A percentile compares a stretch with the other conserved stretches of the same genome.
These are phyloP conservation scores for Pythium phragmitis DNA, from an alignment of 352 stramenopile species.

Conservation along the genomic window DNA sequence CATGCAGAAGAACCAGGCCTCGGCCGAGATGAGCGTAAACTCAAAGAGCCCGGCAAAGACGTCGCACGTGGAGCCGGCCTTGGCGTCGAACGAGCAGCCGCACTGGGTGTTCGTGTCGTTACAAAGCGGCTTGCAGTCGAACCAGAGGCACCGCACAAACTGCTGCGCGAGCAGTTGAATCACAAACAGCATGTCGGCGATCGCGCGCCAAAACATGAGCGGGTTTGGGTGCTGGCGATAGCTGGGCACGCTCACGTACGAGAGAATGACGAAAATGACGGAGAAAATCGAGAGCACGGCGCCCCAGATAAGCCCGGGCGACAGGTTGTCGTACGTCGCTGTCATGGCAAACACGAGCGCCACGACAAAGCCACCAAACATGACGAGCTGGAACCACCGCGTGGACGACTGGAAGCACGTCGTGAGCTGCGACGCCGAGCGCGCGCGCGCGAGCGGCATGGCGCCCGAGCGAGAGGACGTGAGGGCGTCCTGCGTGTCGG, in stretches of 20 bases:
- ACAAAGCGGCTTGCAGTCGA: slow-evolving; percentile 78
- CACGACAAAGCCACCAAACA: slow-evolving; percentile 76
- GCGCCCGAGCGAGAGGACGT: not conserved
- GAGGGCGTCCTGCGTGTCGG: not conserved
- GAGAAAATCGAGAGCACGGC: slow-evolving; percentile 80
- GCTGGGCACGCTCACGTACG: slow-evolving; percentile 72
- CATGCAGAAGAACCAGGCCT: slow-evolving; percentile 91
- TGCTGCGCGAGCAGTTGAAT: slow-evolving; percentile 79
- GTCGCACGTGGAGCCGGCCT: slow-evolving; percentile 55
- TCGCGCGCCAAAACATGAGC: slow-evolving; percentile 88
- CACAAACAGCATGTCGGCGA: slow-evolving; percentile 83
- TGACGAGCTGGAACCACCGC: slow-evolving; percentile 82
- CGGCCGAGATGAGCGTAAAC: slow-evolving; percentile 80
- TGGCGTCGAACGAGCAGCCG: slow-evolving; percentile 53
- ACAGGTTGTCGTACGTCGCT: slow-evolving; percentile 73
- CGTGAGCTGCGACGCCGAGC: slow-evolving; percentile 17
- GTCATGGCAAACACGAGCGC: slow-evolving; percentile 59
- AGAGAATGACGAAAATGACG: slow-evolving; percentile 87
- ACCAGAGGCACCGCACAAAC: slow-evolving; percentile 79
- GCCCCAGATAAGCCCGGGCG: slow-evolving; percentile 81
- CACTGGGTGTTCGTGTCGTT: slow-evolving; percentile 67
- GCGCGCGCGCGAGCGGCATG: not conserved
- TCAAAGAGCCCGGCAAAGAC: slow-evolving; percentile 82
- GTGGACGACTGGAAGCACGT: slow-evolving; percentile 79
- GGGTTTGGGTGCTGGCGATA: slow-evolving; percentile 87